Evolutionary conservation across 208 protist species (phyloP).

Genomic region (Acanthamoeba sp.): DNA sequence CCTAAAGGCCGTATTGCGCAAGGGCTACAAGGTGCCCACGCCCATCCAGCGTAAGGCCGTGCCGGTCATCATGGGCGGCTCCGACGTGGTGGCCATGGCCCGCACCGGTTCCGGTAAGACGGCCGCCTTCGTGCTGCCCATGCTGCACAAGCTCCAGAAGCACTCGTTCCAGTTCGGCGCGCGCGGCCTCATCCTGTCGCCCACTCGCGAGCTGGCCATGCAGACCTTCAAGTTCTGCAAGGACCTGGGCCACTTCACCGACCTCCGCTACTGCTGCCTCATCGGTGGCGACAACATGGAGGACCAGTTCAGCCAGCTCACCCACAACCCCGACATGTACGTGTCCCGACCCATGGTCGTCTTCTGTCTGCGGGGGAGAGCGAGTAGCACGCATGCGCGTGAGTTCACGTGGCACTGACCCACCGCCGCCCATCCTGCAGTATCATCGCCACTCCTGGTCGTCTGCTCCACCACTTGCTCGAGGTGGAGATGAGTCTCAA

Average conservation of each 20-base stretch:
- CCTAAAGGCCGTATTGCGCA: constrained; percentile 95
- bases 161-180: constrained; percentile 92
- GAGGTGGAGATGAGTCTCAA: constrained; percentile 95
- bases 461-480: constrained; percentile 97
- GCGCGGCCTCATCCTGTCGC: constrained; percentile 97
- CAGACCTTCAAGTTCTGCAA: constrained; percentile 97
- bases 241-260: constrained; percentile 95
- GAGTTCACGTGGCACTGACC: neutral
- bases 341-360: too few species aligned
- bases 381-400: neutral
- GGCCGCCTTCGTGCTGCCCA: constrained; percentile 98
- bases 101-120: constrained; percentile 99
- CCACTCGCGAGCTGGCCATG: constrained; percentile 98
- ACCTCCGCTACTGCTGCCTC: constrained; percentile 95
- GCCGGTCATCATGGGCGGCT: constrained; percentile 91
- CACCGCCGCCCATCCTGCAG: neutral
- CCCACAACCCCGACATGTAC: constrained; percentile 97
- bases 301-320: constrained; percentile 97
- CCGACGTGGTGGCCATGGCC: constrained; percentile 99
- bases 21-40: constrained; percentile 98
- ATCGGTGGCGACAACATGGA: constrained; percentile 98
- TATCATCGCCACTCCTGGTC: constrained; percentile 99
- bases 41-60: constrained; percentile 98
- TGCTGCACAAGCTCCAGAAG: constrained; percentile 95
- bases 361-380: too few species aligned